phyloP scores from a whole-genome alignment of 2,329 filamentous ascomycete genomes.

The Stagonosporopsis chrysanthemi region DNA sequence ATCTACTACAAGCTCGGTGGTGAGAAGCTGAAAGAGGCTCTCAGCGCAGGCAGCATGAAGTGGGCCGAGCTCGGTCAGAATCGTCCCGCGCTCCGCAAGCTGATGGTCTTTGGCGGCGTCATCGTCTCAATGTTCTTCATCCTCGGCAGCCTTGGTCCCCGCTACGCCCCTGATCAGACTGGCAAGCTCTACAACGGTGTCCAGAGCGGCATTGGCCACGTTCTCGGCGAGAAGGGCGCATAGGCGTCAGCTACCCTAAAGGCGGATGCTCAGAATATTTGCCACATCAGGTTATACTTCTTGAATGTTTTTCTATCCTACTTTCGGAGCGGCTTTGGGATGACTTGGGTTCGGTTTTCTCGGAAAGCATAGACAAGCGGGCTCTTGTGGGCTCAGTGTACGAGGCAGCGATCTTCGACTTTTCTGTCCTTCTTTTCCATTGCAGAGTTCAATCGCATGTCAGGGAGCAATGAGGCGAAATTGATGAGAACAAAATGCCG shows the following conservation, averaged over 20 bases:
- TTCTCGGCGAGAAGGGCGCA: conserved; percentile 33
- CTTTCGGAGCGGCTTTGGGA: conserved; percentile 31
- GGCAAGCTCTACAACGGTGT: conserved; percentile 45
- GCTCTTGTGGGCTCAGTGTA: conserved; percentile 30
- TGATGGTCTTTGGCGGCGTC: conserved; percentile 71
- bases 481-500: conserved; percentile 38
- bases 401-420: conserved; percentile 17
- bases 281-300: conserved; percentile 30
- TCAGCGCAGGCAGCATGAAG: conserved; percentile 73
- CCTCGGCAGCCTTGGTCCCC: conserved; percentile 60
- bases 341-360: conserved; percentile 28
- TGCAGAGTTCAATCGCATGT: conserved; percentile 32
- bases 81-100: conserved; percentile 79
- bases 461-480: conserved; percentile 37
- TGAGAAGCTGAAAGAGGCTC: conserved; percentile 83
- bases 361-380: conserved; percentile 46
- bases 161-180: conserved; percentile 48
- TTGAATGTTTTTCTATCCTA: conserved; percentile 39
- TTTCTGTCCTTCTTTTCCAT: conserved; percentile 18
- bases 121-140: conserved; percentile 73
- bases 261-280: conserved; percentile 8
- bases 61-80: conserved; percentile 87
- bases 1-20: conserved; percentile 86
- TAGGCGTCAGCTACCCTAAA: conserved; percentile 16
- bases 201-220: conserved; percentile 44